Percentiles rank a stretch among this genome's conserved stretches.
Conservation (phyloP, 1,139 yeast genomes). For the Geotrichum candidum region DNA sequence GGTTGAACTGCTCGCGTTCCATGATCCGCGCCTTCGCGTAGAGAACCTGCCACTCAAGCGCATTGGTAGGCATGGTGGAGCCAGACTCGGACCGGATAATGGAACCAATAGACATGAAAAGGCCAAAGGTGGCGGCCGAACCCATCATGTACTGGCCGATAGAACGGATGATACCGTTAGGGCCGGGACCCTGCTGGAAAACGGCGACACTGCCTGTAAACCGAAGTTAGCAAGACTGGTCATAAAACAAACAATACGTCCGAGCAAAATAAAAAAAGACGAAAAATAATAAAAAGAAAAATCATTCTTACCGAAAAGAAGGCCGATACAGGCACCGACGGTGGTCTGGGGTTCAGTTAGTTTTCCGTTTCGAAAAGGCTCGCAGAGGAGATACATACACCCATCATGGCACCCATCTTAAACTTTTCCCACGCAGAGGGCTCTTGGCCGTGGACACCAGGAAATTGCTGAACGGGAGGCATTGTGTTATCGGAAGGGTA, state of each 20-base stretch:
- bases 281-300: neutral
- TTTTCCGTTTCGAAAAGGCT: neutral
- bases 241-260: neutral
- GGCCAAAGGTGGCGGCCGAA: slow-evolving; percentile 93
- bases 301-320: slow-evolving; percentile 58
- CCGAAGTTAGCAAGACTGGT: neutral
- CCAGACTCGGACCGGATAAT: slow-evolving; percentile 68
- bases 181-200: slow-evolving; percentile 94
- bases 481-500: slow-evolving; percentile 32
- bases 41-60: slow-evolving; percentile 31
- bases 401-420: slow-evolving; percentile 98
- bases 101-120: slow-evolving; percentile 86
- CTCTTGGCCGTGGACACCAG: slow-evolving; percentile 59
- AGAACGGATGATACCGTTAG: slow-evolving; percentile 93
- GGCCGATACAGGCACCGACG: slow-evolving; percentile 94
- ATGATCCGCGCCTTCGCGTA: slow-evolving; percentile 25
- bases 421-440: slow-evolving; percentile 91
- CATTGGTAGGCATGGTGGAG: slow-evolving; percentile 22
- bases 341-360: slow-evolving; percentile 43
- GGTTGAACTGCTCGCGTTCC: slow-evolving; percentile 14
- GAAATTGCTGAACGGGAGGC: slow-evolving; percentile 84
- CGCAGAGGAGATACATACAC: slow-evolving; percentile 40
- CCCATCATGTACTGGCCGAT: slow-evolving; percentile 95
- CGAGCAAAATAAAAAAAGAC: neutral
- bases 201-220: slow-evolving; percentile 63